Base-by-base conservation (phyloP, 495 filamentous ascomycete species). In the Pyronema omphalodes region DNA sequence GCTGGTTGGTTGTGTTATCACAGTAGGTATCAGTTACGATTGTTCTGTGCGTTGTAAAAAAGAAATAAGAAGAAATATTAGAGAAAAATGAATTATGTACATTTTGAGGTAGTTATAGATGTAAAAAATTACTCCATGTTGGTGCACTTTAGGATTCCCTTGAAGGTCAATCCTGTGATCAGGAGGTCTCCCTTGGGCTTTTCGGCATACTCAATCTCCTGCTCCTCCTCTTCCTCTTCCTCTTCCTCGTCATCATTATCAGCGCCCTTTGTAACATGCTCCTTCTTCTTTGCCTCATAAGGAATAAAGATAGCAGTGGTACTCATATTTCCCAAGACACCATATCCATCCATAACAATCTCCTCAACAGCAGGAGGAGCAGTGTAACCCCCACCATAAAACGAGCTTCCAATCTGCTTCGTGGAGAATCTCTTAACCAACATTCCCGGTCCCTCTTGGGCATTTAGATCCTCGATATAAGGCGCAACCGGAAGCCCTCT, bases 371-470 rank as follows among this genome's bases (percentile, higher is more conserved):
- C 48, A 15, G 58, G 58, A 18, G 34, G 49, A 6, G 52, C 52
- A 33, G 62, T 65, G 33, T 61, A 65, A 37, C 59, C 62, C n/a
- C 51, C 54, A 0, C 62, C 62, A 51, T 56, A 65, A 35, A 65
- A 65, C 14, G 34, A 53, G 0, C 44, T 37, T 11, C 62, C 62
- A 12, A 64, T 43, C 54, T 65, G 62, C 23, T 47, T 57, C 11
- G 57, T 59, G 15, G 50, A 57, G 1, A 73, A 66, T 54, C 73
- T 65, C 44, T 67, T 71, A 3, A 80, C 74, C 4, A 76, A 67
- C 59, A 76, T 57, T 54, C 71, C 60, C 3, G 69, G 71, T 69
- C 72, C 71, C 52, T 44, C 41, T 1, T 3, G 40, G 71, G 49
- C 71, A 72, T n/a, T 67, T 57, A 60, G 75, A 29, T 29, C 23